Conservation (phyloP, 2,329 filamentous ascomycete genomes). For the Hypoxylon sp. region DNA sequence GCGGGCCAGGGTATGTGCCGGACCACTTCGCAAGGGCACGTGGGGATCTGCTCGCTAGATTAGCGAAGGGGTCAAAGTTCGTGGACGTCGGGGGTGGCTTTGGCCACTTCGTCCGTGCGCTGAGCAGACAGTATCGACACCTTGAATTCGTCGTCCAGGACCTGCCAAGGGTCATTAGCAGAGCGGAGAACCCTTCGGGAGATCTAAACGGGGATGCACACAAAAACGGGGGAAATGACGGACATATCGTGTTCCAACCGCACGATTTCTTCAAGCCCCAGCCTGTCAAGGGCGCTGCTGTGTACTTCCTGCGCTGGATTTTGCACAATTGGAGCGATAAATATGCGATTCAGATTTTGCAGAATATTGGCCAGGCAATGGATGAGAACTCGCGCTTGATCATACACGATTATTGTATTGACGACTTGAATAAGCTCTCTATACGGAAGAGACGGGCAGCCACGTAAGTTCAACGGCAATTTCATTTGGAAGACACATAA, state of each 20-base stretch:
- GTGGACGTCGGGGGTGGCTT: slow-evolving; percentile 42
- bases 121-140: background rate
- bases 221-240: slow-evolving; percentile 5
- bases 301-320: slow-evolving; percentile 50
- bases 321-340: slow-evolving; percentile 56
- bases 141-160: slow-evolving; percentile 36
- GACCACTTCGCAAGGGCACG: slow-evolving; percentile 15
- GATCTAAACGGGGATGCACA: background rate
- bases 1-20: slow-evolving; percentile 12
- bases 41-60: slow-evolving; percentile 3
- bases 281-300: slow-evolving; percentile 49
- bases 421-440: slow-evolving; percentile 6
- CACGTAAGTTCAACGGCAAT: slow-evolving; percentile 2
- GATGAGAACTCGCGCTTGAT: slow-evolving; percentile 1
- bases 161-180: slow-evolving; percentile 33
- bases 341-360: slow-evolving; percentile 4
- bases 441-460: slow-evolving; percentile 8
- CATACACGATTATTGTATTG: slow-evolving; percentile 20
- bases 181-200: background rate
- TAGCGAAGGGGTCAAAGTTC: slow-evolving; percentile 24
- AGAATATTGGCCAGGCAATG: slow-evolving; percentile 11
- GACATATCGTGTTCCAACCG: slow-evolving; percentile 24
- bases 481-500: background rate
- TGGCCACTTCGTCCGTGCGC: slow-evolving; percentile 31
- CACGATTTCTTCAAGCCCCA: slow-evolving; percentile 53